These are phyloP conservation scores for Glycine tomentella DNA, from an alignment of 306 rosid species.

Conservation along the genomic window DNA sequence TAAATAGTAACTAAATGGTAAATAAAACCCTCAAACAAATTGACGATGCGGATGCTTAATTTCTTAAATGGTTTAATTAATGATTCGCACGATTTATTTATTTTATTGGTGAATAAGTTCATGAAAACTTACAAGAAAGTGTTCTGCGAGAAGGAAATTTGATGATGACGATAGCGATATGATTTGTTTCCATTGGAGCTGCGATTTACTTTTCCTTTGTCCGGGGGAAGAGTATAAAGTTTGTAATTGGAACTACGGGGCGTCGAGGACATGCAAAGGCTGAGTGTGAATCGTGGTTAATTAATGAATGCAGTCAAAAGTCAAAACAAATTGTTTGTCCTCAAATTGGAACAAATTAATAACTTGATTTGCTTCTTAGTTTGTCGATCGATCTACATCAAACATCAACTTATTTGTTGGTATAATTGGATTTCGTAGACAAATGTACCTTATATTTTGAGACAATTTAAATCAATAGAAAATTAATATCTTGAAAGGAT, in stretches of 20 bases:
- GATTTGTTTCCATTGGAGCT: too few species aligned
- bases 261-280: neutral
- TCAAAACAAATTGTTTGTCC: neutral
- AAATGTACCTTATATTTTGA: neutral
- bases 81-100: neutral
- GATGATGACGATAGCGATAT: neutral
- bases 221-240: too few species aligned
- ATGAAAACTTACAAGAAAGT: constrained; percentile 36
- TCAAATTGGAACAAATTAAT: neutral
- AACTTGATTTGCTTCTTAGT: neutral
- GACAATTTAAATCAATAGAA: too few species aligned
- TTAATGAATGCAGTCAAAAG: too few species aligned
- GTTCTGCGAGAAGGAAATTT: neutral
- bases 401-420: neutral
- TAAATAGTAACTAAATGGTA: neutral
- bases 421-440: neutral
- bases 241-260: neutral
- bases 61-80: neutral
- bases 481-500: too few species aligned
- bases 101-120: too few species aligned
- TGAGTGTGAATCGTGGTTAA: too few species aligned
- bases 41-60: neutral
- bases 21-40: neutral
- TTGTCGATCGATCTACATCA: neutral
- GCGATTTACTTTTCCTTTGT: too few species aligned